Base-by-base conservation (phyloP, 2,329 filamentous ascomycete species). In the Colletotrichum melonis region DNA sequence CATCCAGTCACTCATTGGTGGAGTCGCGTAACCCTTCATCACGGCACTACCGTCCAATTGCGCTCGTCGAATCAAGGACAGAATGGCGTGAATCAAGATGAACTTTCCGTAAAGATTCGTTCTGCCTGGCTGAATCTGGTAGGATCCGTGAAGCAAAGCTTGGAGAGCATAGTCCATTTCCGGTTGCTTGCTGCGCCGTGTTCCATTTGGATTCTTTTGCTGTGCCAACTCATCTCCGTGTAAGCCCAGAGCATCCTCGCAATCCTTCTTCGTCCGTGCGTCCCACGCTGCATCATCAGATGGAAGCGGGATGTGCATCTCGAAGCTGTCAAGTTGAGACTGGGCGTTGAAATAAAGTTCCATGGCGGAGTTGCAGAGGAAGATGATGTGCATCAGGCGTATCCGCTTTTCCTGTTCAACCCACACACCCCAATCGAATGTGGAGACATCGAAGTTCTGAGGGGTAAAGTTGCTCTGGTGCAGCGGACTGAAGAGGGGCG, bases 21-120 rank as follows among this genome's bases (percentile, higher is more conserved):
- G 91, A 1, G 90, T 91, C 69, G 84, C 87, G 56, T 87, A 85
- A 49, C 83, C 81, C 74, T 78, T 80, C 57, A 82, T 74, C 32
- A 82, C 78, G 8, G 82, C 76, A 65, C 79, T 82, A 6, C 84
- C 86, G 56, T 85, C 84, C 3, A 83, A 76, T 69, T 85, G 84
- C 12, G 82, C 84, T 42, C 82, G 81, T 66, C 82, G 81, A 75
- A 94, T 89, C 75, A 93, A 87, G 6, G 90, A 86, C 68, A 93
- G 86, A 65, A 95, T 84, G 14, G 89, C 90, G 77, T 95, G 93
- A 8, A 95, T 90, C 59, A 95, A 81, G 68, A 95, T 88, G 77
- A 94, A 94, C 78, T 95, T 95, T 46, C 91, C 92, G 77, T 92
- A 93, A 2, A 92, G 84, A 76, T 94, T 95, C 1, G 92, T 94